A percentile compares a stretch with the other conserved stretches of the same genome.
phyloP scores from a whole-genome alignment of 192 early-diverging fungal genomes.

The Coemansia sp. region DNA sequence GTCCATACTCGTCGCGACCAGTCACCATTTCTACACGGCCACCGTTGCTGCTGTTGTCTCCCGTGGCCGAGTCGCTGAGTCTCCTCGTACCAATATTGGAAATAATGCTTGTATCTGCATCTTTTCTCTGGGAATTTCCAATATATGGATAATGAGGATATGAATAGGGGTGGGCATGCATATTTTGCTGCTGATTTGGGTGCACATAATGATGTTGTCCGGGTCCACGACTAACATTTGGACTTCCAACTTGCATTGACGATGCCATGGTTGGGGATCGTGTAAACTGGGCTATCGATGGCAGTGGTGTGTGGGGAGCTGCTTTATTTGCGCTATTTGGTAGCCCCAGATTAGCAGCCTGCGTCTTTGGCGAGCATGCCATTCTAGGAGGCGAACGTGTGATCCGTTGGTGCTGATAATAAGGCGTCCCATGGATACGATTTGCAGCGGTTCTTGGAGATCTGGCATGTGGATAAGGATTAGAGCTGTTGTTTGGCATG shows the following conservation, averaged over 20 bases:
- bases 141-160: not conserved
- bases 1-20: slow-evolving; percentile 27
- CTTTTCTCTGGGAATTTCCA: not conserved
- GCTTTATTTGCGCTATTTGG: not conserved
- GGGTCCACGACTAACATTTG: slow-evolving; percentile 1
- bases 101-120: slow-evolving; percentile 7
- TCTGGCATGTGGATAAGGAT: not conserved
- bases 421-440: not conserved
- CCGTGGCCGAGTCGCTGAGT: slow-evolving; percentile 21
- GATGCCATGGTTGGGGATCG: slow-evolving; percentile 9
- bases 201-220: slow-evolving; percentile 4
- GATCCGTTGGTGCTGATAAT: slow-evolving; percentile 11
- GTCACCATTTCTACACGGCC: slow-evolving; percentile 13
- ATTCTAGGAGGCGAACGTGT: slow-evolving; percentile 26
- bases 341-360: not conserved
- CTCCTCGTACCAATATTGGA: slow-evolving; percentile 14
- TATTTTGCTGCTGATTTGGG: slow-evolving; percentile 6
- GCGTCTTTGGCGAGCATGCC: slow-evolving; percentile 21
- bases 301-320: slow-evolving; percentile 4
- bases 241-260: slow-evolving; percentile 24
- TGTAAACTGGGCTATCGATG: slow-evolving; percentile 33
- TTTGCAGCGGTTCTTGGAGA: slow-evolving; percentile 2
- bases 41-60: slow-evolving; percentile 19
- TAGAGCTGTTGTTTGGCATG: not conserved
- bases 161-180: not conserved